Base-by-base conservation (phyloP, 345 rosid species). In the Lepidium sativum region DNA sequence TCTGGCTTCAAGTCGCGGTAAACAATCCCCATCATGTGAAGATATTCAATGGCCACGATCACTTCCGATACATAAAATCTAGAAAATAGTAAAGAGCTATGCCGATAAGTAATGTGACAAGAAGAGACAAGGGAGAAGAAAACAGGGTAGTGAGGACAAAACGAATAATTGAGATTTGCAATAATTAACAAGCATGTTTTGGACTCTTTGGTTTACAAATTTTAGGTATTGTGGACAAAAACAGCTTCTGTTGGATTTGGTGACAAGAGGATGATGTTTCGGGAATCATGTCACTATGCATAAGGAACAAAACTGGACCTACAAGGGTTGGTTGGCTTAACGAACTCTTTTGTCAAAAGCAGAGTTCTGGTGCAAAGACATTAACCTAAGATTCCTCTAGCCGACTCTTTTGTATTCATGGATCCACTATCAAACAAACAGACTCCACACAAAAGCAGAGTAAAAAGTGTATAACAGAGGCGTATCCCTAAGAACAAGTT, bases 1-100 rank as follows among this genome's bases (percentile, higher is more conserved):
- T 92, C 97, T 1, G 98, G 98, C 80, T 87, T 92, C 17, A 92
- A 79, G 61, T 92, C 97, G 18, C 97, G 89, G 77, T 89, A 92
- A 48, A 92, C 89, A 45, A 92, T 87, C 23, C 97, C 97, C 81
- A 89, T 35, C 98, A 92, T 89, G 81, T 92, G 98, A 43, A 92
- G 96, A 82, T 92, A 92, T 72, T 89, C 98, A 42, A 92, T 57
- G 8, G 96, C 96, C n/a, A 86, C 96, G 43, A 92, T 75, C 64
- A 92, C 95, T 64, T 89, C 96, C 7, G 97, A 89, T 48, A 81
- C 91, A 54, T 87, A 89, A 70, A 92, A 92, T 73, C 98, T 89
- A 76, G 13, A 63, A 50, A 54, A 42, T 6, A 12, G 33, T 5
- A 6, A 18, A 12, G 31, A 58, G 48, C 41, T 17, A 13, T 53